phyloP scores from a whole-genome alignment of 2,329 filamentous ascomycete genomes.

The Sporothrix globosa region DNA sequence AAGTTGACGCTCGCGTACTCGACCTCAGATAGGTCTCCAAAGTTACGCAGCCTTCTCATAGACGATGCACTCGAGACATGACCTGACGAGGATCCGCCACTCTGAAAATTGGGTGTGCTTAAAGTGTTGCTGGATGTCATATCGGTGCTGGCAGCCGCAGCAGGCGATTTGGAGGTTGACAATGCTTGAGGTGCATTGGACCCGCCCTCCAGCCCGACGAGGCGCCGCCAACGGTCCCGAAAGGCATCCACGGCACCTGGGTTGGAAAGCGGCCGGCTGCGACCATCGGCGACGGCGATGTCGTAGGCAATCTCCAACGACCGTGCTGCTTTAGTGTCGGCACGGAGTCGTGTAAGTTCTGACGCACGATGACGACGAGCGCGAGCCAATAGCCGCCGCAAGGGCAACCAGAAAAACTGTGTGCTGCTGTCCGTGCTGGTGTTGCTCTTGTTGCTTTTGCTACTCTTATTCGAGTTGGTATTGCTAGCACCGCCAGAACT shows the following conservation, averaged over 20 bases:
- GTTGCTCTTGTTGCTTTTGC: slow-evolving; percentile 19
- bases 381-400: slow-evolving; percentile 47
- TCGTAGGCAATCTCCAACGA: slow-evolving; percentile 42
- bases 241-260: slow-evolving; percentile 39
- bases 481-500: slow-evolving; percentile 32
- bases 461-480: slow-evolving; percentile 30
- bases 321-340: slow-evolving; percentile 38
- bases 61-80: not conserved
- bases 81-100: not conserved
- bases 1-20: slow-evolving; percentile 27
- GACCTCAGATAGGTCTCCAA: slow-evolving; percentile 19
- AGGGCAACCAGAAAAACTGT: slow-evolving; percentile 47
- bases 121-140: not conserved
- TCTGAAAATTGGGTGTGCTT: not conserved
- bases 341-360: slow-evolving; percentile 45
- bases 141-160: not conserved
- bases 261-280: slow-evolving; percentile 40
- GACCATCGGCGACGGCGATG: slow-evolving; percentile 38
- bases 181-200: not conserved
- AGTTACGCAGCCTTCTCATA: slow-evolving; percentile 8
- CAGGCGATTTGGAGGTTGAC: not conserved
- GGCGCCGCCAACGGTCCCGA: slow-evolving; percentile 43
- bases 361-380: slow-evolving; percentile 45
- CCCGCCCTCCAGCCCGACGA: slow-evolving; percentile 36
- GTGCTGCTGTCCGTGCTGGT: slow-evolving; percentile 38